Conservation (phyloP, 2,329 filamentous ascomycete species). For the Nakataea oryzae region DNA sequence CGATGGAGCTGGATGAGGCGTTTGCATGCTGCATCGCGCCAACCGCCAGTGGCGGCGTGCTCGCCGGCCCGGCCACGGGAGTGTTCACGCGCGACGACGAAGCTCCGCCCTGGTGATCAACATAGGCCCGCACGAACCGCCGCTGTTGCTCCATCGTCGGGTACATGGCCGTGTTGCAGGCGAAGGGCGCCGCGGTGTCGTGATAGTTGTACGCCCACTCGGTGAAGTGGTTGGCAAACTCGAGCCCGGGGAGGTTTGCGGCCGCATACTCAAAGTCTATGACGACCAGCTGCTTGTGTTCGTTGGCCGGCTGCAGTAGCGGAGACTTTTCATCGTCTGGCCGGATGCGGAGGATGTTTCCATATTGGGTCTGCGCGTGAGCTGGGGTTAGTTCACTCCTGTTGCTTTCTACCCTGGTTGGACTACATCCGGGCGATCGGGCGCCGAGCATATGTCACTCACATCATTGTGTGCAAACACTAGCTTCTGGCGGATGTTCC, state of each 20-base stretch:
- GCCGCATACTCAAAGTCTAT: slow-evolving; percentile 98
- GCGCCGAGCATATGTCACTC: slow-evolving; percentile 22
- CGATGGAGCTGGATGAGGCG: slow-evolving; percentile 39
- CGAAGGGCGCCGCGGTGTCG: slow-evolving; percentile 52
- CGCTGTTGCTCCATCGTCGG: slow-evolving; percentile 72
- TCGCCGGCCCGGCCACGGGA: slow-evolving; percentile 10
- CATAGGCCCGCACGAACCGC: slow-evolving; percentile 77
- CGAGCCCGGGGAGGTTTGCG: slow-evolving; percentile 74
- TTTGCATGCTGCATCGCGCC: slow-evolving; percentile 14
- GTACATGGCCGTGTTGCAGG: slow-evolving; percentile 60
- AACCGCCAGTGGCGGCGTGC: slow-evolving; percentile 20
- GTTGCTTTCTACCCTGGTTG: not conserved
- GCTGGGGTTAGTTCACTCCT: no score
- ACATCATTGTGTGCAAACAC: slow-evolving; percentile 98
- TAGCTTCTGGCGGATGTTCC: slow-evolving; percentile 60
- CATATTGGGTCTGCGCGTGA: slow-evolving; percentile 77
- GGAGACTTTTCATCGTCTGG: slow-evolving; percentile 69
- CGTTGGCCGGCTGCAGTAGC: slow-evolving; percentile 76
- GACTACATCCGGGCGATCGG: not conserved
- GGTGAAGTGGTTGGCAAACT: slow-evolving; percentile 97
- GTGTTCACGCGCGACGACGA: slow-evolving; percentile 19
- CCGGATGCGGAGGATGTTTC: slow-evolving; percentile 75
- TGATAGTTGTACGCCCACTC: slow-evolving; percentile 99
- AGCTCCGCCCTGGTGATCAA: slow-evolving; percentile 50
- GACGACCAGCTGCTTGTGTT: slow-evolving; percentile 91